Evolutionary conservation across 768 basidiomycete species (phyloP).

Genomic region (Boletus rubescentipes): DNA sequence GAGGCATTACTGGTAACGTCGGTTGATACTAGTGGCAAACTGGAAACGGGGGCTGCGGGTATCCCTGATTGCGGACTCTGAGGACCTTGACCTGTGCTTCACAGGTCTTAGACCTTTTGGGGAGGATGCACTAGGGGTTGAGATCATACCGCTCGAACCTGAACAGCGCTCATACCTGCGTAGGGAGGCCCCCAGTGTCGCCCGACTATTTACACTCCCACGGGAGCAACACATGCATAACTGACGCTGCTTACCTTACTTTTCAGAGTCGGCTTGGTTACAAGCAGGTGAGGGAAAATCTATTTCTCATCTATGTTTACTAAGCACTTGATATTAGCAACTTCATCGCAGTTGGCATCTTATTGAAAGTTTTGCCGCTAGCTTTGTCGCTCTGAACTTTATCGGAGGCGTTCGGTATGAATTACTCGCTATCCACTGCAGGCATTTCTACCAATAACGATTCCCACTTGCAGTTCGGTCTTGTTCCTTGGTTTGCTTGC

Average conservation of each 20-base stretch:
- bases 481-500: constrained; percentile 81
- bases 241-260: constrained; percentile 47
- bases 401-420: constrained; percentile 80
- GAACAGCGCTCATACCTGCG: constrained; percentile 97
- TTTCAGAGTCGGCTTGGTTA: constrained; percentile 72
- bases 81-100: constrained; percentile 9
- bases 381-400: constrained; percentile 88
- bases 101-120: constrained; percentile 10
- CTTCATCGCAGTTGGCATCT: constrained; percentile 85
- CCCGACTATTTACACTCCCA: constrained; percentile 41
- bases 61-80: constrained; percentile 52
- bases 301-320: background rate
- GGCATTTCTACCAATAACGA: constrained; percentile 2
- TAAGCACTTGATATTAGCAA: constrained; percentile 47
- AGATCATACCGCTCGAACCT: constrained; percentile 98
- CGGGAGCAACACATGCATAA: constrained; percentile 39
- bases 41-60: constrained; percentile 88
- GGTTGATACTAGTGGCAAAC: constrained; percentile 69
- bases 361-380: constrained; percentile 83
- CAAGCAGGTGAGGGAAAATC: constrained; percentile 54
- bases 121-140: constrained; percentile 60
- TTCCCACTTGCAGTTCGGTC: constrained; percentile 49
- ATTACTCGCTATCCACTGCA: background rate
- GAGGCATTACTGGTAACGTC: constrained; percentile 38
- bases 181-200: constrained; percentile 91